Conservation (phyloP, 2,329 filamentous ascomycete species). For the Fusarium temperatum region DNA sequence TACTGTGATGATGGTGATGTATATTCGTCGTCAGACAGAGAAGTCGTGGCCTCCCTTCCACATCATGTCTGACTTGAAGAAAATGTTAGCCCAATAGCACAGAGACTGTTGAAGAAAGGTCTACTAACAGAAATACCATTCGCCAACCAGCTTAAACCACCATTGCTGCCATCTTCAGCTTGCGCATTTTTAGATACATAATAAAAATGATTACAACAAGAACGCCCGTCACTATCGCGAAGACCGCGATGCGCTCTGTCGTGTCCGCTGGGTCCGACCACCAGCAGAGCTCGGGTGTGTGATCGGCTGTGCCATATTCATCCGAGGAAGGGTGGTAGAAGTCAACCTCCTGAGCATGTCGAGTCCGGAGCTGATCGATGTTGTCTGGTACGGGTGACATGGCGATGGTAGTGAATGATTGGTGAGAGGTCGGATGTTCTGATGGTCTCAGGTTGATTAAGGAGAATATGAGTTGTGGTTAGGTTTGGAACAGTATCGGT, state of each 20-base stretch:
- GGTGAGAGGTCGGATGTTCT: neutral
- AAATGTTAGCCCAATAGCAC: neutral
- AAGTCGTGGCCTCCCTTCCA: neutral
- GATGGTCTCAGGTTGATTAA: neutral
- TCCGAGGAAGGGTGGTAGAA: neutral
- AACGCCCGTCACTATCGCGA: neutral
- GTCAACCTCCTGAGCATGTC: neutral
- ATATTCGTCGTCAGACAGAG: neutral
- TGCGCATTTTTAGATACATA: neutral
- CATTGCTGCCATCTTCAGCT: neutral
- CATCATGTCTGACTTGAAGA: neutral
- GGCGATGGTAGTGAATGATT: neutral
- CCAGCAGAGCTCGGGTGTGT: neutral
- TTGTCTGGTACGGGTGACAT: neutral
- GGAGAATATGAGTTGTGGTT: neutral
- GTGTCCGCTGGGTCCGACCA: neutral
- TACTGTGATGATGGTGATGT: neutral
- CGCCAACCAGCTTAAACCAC: neutral
- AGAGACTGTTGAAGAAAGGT: neutral
- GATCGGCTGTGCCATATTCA: neutral
- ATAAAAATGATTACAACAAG: neutral
- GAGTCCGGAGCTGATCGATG: neutral
- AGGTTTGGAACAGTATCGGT: neutral
- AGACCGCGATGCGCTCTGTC: neutral
- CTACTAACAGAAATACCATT: neutral